These are phyloP conservation scores for Vitis hybrid DNA, from an alignment of 177 flowering plant genomes.

Conservation along the genomic window DNA sequence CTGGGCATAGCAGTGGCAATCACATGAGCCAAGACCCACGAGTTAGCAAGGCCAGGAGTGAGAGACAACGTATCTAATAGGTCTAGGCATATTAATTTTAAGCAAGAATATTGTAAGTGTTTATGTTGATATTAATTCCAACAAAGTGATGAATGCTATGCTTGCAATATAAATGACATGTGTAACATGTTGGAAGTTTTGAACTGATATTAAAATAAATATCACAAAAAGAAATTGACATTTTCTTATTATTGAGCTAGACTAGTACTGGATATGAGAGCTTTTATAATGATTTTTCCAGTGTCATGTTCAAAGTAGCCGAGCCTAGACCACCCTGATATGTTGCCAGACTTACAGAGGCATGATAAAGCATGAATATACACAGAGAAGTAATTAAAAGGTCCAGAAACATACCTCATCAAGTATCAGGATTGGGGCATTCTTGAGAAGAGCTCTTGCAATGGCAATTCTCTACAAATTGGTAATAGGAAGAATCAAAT, in stretches of 20 bases:
- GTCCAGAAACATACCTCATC: constrained; percentile 64
- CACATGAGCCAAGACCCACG: not conserved
- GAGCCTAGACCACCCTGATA: not conserved
- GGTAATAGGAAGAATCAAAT: constrained; percentile 4
- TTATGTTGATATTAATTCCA: too few species aligned
- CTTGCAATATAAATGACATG: too few species aligned
- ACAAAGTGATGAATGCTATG: too few species aligned
- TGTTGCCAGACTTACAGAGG: not conserved
- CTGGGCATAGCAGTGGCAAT: not conserved
- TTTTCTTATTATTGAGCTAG: too few species aligned
- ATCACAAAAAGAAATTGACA: too few species aligned
- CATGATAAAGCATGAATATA: not conserved
- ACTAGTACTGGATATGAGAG: not conserved
- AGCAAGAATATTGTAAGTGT: too few species aligned
- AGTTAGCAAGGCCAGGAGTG: too few species aligned
- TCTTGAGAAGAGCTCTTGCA: constrained; percentile 90
- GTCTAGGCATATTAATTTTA: too few species aligned
- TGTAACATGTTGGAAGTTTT: too few species aligned
- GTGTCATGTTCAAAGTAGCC: not conserved
- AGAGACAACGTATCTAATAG: too few species aligned
- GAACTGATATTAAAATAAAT: too few species aligned
- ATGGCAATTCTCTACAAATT: constrained; percentile 88
- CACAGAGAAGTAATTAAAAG: constrained; percentile 1
- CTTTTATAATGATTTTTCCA: not conserved
- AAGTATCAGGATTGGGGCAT: constrained; percentile 92